Percentiles rank a stretch among this genome's conserved stretches.
These are phyloP conservation scores for Middelhovenomyces tepae DNA, from an alignment of 805 yeast species.

Conservation along the genomic window DNA sequence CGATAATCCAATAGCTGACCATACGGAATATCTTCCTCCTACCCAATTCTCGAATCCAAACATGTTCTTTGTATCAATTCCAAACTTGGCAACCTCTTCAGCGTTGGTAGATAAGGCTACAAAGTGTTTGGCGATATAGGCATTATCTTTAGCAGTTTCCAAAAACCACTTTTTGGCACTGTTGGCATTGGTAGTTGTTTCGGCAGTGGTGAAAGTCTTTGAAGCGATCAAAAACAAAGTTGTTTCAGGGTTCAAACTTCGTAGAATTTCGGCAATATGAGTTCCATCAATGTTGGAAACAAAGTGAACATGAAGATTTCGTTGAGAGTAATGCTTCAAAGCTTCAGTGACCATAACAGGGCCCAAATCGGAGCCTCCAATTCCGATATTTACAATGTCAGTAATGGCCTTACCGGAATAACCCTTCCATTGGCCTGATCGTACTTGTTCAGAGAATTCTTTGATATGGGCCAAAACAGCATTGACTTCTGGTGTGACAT, in stretches of 20 bases:
- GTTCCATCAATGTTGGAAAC: slow-evolving; percentile 99
- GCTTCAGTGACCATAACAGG: slow-evolving; percentile 99
- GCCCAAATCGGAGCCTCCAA: slow-evolving; percentile 98
- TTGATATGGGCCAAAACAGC: slow-evolving; percentile 91
- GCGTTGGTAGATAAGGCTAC: slow-evolving; percentile 95
- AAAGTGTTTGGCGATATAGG: slow-evolving; percentile 90
- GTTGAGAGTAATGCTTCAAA: slow-evolving; percentile 76
- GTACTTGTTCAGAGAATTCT: slow-evolving; percentile 81
- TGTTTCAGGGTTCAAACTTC: slow-evolving; percentile 74
- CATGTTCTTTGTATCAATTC: slow-evolving; percentile 97
- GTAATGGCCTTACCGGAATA: slow-evolving; percentile 91
- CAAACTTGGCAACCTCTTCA: slow-evolving; percentile 83
- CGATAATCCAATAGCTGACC: slow-evolving; percentile 98
- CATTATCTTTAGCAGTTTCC: slow-evolving; percentile 51
- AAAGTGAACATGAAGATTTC: slow-evolving; percentile 68
- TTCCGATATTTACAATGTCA: slow-evolving; percentile 94
- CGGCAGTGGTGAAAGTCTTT: slow-evolving; percentile 98
- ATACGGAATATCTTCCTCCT: slow-evolving; percentile 99
- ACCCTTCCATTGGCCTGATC: slow-evolving; percentile 95
- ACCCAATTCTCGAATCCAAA: slow-evolving; percentile 98
- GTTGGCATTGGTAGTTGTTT: slow-evolving; percentile 92
- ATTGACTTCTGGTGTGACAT: slow-evolving; percentile 89
- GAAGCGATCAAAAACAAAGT: slow-evolving; percentile 83
- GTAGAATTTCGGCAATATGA: slow-evolving; percentile 72
- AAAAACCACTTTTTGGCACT: slow-evolving; percentile 95